Base-by-base conservation (phyloP, 805 yeast species). In the Lachancea lanzarotensis region DNA sequence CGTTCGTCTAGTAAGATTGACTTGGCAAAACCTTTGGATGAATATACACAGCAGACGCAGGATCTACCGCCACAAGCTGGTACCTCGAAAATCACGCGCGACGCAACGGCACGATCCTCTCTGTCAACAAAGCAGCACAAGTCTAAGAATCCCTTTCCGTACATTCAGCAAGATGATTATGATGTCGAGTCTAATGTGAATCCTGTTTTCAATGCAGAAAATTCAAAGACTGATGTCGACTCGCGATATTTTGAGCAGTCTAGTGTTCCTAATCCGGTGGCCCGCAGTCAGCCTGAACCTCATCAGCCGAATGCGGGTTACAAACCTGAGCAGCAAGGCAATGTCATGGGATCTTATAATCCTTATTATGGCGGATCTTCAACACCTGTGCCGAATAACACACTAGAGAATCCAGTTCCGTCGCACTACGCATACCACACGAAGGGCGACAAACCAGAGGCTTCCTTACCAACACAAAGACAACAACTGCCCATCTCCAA, bases 61-160 rank as follows among this genome's bases (percentile, higher is more conserved):
- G 17, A 12, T 18, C 22, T 31, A 4, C 13, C 13, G 25, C 40
- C 39, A n/a, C n/a, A 7, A 10, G 29, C n/a, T 3, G 32, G 22
- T 16, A 2, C 41, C 13, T 10, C 20, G 18, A 29, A 30, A 11
- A 42, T 42, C 34, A 20, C 37, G 6, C 18, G 45, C 12, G 41
- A 42, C 22, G 20, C 45, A 37, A 39, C 35, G 29, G 35, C 45
- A 19, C 19, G 42, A 30, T 42, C 45, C 9, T 13, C 41, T n/a
- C 19, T 10, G 10, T 38, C 50, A 10, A 42, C 33, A 7, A 62
- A 52, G 46, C 65, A 60, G 40, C 63, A 63, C 49, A 59, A 60
- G 46, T 54, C 63, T 5, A 60, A 54, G 42, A 63, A 63, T 45
- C 68, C 68, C 18, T 63, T 63, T 38, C 68, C 67, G 10, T 56